These are phyloP conservation scores for Candida coleopterorum DNA, from an alignment of 805 yeast species.

Conservation along the genomic window DNA sequence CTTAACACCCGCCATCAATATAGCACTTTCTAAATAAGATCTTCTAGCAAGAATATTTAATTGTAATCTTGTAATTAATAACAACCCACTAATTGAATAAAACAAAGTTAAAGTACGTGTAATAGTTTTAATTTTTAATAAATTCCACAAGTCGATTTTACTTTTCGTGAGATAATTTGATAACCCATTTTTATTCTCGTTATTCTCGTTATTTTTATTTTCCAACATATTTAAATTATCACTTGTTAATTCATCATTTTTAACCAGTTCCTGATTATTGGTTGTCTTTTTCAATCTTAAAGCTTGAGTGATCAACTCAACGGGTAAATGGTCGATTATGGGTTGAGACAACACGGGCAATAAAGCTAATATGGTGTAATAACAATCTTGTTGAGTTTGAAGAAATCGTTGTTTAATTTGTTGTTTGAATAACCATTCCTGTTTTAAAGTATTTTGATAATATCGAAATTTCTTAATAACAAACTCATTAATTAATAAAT, in stretches of 20 bases:
- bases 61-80: conserved; percentile 80
- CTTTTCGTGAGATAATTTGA: conserved; percentile 23
- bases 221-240: conserved; percentile 36
- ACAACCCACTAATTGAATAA: conserved; percentile 62
- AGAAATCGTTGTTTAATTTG: conserved; percentile 74
- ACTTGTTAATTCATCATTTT: conserved; percentile 25
- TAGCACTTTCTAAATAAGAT: conserved; percentile 76
- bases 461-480: conserved; percentile 33
- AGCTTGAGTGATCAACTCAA: conserved; percentile 67
- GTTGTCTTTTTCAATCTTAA: conserved; percentile 54
- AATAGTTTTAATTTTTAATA: conserved; percentile 68
- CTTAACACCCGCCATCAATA: conserved; percentile 57
- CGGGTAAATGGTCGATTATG: conserved; percentile 57
- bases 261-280: not conserved
- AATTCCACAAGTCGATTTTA: conserved; percentile 69
- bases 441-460: conserved; percentile 36
- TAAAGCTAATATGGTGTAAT: conserved; percentile 76
- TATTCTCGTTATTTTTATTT: too few species aligned
- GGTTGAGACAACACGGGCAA: conserved; percentile 72
- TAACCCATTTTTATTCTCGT: conserved; percentile 11
- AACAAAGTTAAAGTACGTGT: conserved; percentile 68
- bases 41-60: conserved; percentile 83
- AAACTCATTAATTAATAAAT: conserved; percentile 34
- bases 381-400: conserved; percentile 89
- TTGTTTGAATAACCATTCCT: conserved; percentile 39